Evolutionary conservation across 129 eudicot genomes (phyloP), one percentile per base, ranked within the genome.

Genomic region (Ambrosia artemisiifolia): DNA sequence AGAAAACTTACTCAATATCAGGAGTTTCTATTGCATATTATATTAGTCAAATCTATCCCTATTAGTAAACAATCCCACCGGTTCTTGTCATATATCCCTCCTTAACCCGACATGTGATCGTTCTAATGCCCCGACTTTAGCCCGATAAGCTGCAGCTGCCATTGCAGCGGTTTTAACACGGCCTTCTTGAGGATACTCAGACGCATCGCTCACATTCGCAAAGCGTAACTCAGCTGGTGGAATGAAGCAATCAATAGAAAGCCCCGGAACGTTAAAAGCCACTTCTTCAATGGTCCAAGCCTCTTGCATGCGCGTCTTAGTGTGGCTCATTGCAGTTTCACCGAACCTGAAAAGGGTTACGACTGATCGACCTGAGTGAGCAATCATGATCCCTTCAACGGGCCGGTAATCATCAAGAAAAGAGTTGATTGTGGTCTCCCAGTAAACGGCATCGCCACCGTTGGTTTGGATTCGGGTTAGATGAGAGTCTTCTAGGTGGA

Each of bases 361-460:
- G 43, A 89, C 84, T 34, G 98, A 92, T 63, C 96, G 75, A 7
- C 98, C 98, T 0, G 96, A 92, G 71, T 92, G 98, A 67, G 98
- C 98, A 47, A 92, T 85, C 98, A 89, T 89, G 67, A 92, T 87
- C 34, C 98, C 96, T 78, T 92, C 98, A 32, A 92, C 92, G n/a
- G 92, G 82, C 72, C 90, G 51, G 78, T 92, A 89, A 69, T 92
- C 96, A 11, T 92, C 96, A 0, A 92, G 84, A 63, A 79, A 88
- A n/a, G 98, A 92, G 47, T 92, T 89, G 74, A 92, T 92, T 9
- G 98, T 92, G 28, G 98, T 92, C 79, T 92, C 98, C 98, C 98
- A 92, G 72, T 92, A 92, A 17, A 92, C 98, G 19, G 96, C 95
- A 50, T 92, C 98, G 10, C 98, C 95, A 0, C 96, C 96, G 7